A percentile compares a stretch with the other conserved stretches of the same genome.
Conservation (phyloP, 2,329 filamentous ascomycete genomes). For the Verticillium nubilum region DNA sequence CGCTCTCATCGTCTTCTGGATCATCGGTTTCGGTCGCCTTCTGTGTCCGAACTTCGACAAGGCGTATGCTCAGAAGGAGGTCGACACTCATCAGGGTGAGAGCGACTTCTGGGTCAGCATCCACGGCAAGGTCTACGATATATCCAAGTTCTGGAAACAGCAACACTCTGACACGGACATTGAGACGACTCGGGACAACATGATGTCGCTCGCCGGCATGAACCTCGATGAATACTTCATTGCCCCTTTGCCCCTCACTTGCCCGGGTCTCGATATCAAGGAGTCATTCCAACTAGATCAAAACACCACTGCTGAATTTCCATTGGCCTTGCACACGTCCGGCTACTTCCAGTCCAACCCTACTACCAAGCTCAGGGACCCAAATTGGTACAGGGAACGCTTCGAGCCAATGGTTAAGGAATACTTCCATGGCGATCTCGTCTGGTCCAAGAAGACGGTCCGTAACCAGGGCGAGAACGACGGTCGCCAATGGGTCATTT, state of each 20-base stretch:
- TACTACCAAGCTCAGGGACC: slow-evolving; percentile 51
- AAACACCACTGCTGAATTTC: slow-evolving; percentile 57
- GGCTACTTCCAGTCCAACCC: slow-evolving; percentile 54
- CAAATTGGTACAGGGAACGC: slow-evolving; percentile 69
- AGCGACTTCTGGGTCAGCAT: slow-evolving; percentile 84
- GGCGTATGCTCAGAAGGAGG: slow-evolving; percentile 70
- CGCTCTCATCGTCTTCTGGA: slow-evolving; percentile 81
- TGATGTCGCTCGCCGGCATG: slow-evolving; percentile 73
- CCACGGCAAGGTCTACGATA: slow-evolving; percentile 85
- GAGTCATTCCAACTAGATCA: slow-evolving; percentile 49
- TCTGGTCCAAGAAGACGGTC: slow-evolving; percentile 59
- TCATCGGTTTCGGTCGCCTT: slow-evolving; percentile 76
- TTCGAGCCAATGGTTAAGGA: slow-evolving; percentile 79
- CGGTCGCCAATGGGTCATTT: slow-evolving; percentile 72
- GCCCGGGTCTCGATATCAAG: slow-evolving; percentile 63
- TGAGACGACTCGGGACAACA: slow-evolving; percentile 55
- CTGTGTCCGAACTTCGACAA: slow-evolving; percentile 91
- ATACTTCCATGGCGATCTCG: slow-evolving; percentile 82
- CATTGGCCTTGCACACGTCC: slow-evolving; percentile 62
- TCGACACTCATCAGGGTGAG: slow-evolving; percentile 62
- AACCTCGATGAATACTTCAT: slow-evolving; percentile 83
- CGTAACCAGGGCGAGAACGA: slow-evolving; percentile 59
- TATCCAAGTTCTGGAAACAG: slow-evolving; percentile 78
- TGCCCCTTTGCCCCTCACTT: slow-evolving; percentile 69
- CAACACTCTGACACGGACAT: slow-evolving; percentile 74